Evolutionary conservation across 1,284 basidiomycete species (phyloP).

Genomic region (Jaminaea rosea): DNA sequence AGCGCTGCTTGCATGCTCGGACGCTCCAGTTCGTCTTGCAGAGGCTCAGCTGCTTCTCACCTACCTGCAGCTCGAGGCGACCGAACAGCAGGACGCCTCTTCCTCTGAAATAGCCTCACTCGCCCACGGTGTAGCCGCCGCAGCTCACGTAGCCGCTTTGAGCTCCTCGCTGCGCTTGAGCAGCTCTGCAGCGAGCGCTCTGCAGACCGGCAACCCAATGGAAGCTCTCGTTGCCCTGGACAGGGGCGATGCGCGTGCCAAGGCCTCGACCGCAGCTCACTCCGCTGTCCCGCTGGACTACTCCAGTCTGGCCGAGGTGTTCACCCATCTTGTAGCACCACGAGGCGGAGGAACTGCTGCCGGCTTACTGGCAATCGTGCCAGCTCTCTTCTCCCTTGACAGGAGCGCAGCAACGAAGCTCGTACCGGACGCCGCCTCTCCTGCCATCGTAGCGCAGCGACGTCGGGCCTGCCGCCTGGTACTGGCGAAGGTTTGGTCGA

Average conservation of each 20-base stretch:
- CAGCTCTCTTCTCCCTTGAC: constrained; percentile 74
- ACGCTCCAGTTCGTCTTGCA: constrained; percentile 27
- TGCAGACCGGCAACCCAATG: constrained; percentile 38
- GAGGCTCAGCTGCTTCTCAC: constrained; percentile 31
- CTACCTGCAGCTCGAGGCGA: constrained; percentile 24
- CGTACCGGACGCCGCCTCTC: constrained; percentile 36
- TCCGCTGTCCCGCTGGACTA: constrained; percentile 64
- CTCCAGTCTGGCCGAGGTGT: constrained; percentile 61
- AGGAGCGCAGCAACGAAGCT: constrained; percentile 46
- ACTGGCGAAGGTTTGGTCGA: constrained; percentile 59
- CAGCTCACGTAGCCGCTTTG: constrained; percentile 27
- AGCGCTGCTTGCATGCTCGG: constrained; percentile 25
- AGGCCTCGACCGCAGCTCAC: constrained; percentile 10
- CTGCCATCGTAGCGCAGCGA: constrained; percentile 45
- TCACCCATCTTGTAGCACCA: constrained; percentile 60
- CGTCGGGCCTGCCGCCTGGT: constrained; percentile 60
- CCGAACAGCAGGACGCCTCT: constrained; percentile 10
- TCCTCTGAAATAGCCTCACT: constrained; percentile 23
- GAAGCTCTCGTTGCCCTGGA: constrained; percentile 51
- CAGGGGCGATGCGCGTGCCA: constrained; percentile 49
- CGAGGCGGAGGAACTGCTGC: no score
- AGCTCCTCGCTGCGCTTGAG: constrained; percentile 29
- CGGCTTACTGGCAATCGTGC: constrained; percentile 66
- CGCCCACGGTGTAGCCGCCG: constrained; percentile 32
- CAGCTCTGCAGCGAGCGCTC: constrained; percentile 7